A percentile compares a stretch with the other conserved stretches of the same genome.
Conservation (phyloP, 2,329 filamentous ascomycete species). For the Aspergillus brasiliensis region DNA sequence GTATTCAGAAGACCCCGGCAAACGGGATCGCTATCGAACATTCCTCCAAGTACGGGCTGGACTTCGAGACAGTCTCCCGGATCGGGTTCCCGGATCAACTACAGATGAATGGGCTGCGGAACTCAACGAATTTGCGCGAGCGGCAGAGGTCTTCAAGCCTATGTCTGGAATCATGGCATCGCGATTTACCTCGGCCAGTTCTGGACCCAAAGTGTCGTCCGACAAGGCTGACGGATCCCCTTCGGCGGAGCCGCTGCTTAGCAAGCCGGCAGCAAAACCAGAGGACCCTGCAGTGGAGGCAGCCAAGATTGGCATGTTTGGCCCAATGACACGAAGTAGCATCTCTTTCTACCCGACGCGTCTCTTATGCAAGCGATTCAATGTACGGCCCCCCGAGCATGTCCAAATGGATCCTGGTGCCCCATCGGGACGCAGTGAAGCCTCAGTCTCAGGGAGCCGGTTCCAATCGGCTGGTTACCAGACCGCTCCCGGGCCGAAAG, state of each 20-base stretch:
- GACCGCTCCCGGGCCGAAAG: constrained; percentile 37
- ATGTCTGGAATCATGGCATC: constrained; percentile 91
- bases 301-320: constrained; percentile 90
- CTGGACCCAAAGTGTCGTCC: constrained; percentile 42
- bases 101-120: constrained; percentile 79
- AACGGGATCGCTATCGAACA: constrained; percentile 75
- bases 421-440: constrained; percentile 35
- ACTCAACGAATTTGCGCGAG: constrained; percentile 73
- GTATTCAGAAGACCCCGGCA: constrained; percentile 79
- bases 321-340: constrained; percentile 74
- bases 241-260: constrained; percentile 44
- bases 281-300: constrained; percentile 82
- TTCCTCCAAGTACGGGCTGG: constrained; percentile 80
- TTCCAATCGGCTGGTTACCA: constrained; percentile 40
- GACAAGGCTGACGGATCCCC: constrained; percentile 32
- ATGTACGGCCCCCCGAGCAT: constrained; percentile 74
- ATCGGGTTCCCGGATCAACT: constrained; percentile 53
- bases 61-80: constrained; percentile 60
- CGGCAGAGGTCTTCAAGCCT: constrained; percentile 82
- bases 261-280: constrained; percentile 56
- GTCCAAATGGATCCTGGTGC: constrained; percentile 58
- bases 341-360: constrained; percentile 77
- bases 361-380: constrained; percentile 92
- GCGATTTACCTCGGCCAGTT: constrained; percentile 72
- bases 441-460: constrained; percentile 22